phyloP scores from a whole-genome alignment of 2,329 filamentous ascomycete species.

The Exophiala lecanii-corni region DNA sequence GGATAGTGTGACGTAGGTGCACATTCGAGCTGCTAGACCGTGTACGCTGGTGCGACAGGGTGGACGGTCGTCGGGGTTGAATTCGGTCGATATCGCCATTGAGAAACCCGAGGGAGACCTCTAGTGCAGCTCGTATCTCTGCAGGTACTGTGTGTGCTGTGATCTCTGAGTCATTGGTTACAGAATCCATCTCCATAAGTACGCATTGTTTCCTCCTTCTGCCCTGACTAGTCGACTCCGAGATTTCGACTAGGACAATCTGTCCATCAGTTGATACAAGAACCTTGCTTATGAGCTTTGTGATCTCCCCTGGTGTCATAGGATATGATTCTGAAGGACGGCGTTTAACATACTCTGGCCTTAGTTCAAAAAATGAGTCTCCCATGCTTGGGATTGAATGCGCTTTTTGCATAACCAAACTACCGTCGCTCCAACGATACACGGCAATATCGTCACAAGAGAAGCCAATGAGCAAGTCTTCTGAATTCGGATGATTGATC shows the following conservation, averaged over 20 bases:
- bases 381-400: neutral
- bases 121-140: conserved; percentile 4
- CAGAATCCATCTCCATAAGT: neutral
- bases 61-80: neutral
- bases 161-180: neutral
- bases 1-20: neutral
- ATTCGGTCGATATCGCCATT: neutral
- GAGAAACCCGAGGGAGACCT: conserved; percentile 5
- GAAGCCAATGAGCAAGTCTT: neutral
- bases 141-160: conserved; percentile 1
- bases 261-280: conserved; percentile 1
- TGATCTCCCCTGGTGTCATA: conserved; percentile 6
- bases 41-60: neutral
- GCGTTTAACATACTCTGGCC: neutral
- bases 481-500: neutral
- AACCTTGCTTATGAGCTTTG: conserved; percentile 5
- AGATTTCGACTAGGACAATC: conserved; percentile 5
- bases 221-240: conserved; percentile 5
- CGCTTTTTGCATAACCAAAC: neutral
- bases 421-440: neutral
- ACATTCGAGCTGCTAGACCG: neutral
- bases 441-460: neutral
- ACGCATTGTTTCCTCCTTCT: conserved; percentile 4
- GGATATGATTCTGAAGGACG: conserved; percentile 5
- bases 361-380: conserved; percentile 1